A percentile compares a stretch with the other conserved stretches of the same genome.
phyloP scores from a whole-genome alignment of 371 early-diverging fungal species.

The Mycotypha africana region DNA sequence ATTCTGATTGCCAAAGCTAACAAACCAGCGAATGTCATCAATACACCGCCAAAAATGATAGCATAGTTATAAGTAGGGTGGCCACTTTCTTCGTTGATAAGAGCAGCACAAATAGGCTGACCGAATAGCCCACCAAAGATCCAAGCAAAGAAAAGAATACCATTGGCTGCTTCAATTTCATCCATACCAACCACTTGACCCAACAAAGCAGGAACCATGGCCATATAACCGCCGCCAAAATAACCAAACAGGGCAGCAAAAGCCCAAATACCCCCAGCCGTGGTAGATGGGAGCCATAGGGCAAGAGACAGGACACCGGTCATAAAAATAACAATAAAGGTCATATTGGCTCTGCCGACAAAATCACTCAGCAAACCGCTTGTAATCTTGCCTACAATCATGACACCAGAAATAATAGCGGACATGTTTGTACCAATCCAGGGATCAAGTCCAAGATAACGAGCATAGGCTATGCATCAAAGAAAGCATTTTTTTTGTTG shows the following conservation, averaged over 20 bases:
- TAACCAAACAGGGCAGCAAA: constrained; percentile 46
- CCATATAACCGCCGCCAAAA: constrained; percentile 58
- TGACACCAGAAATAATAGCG: constrained; percentile 45
- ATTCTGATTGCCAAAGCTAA: constrained; percentile 25
- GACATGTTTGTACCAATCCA: constrained; percentile 36
- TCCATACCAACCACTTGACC: constrained; percentile 30
- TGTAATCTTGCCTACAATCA: constrained; percentile 48
- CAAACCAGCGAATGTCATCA: constrained; percentile 29
- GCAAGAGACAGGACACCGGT: constrained; percentile 36
- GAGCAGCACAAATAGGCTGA: constrained; percentile 40
- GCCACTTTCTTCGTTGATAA: constrained; percentile 41
- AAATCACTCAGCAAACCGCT: constrained; percentile 49
- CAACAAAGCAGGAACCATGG: constrained; percentile 46
- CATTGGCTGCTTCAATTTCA: constrained; percentile 48
- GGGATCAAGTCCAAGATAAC: constrained; percentile 21
- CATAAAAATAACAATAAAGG: constrained; percentile 34
- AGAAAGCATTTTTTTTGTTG: too few species aligned
- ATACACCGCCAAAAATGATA: constrained; percentile 35
- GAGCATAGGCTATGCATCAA: constrained; percentile 34
- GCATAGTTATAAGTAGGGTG: constrained; percentile 31
- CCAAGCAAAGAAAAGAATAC: constrained; percentile 51
- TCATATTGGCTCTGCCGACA: constrained; percentile 54
- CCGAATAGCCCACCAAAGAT: constrained; percentile 58
- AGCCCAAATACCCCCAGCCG: constrained; percentile 29
- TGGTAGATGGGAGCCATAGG: constrained; percentile 34